Evolutionary conservation across 2,329 filamentous ascomycete species (phyloP).

Genomic region (Fusarium nelsonii): DNA sequence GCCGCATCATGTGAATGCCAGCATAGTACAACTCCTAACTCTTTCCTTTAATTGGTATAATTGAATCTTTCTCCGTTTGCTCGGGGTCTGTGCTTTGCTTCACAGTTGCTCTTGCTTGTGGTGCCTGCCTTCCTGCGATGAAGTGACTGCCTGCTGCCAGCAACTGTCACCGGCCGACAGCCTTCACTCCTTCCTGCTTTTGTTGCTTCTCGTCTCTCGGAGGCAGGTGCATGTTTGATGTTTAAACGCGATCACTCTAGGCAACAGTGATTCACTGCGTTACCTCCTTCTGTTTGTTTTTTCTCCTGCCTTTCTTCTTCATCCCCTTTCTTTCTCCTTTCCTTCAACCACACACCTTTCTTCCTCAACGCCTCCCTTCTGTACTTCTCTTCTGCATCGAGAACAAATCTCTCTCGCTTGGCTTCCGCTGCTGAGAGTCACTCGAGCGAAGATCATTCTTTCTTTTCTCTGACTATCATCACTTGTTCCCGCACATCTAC

Average conservation of each 20-base stretch:
- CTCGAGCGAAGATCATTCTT: background rate
- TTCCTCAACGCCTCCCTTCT: slow-evolving; percentile 11
- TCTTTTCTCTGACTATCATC: background rate
- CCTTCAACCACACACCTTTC: slow-evolving; percentile 13
- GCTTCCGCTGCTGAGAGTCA: background rate
- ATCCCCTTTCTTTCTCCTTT: background rate
- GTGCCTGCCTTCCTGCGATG: background rate
- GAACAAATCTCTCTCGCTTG: background rate
- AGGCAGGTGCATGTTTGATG: slow-evolving; percentile 4
- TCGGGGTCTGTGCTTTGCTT: background rate
- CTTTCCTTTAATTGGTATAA: background rate
- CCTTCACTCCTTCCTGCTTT: slow-evolving; percentile 5
- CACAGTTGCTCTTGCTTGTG: background rate
- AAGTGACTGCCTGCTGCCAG: slow-evolving; percentile 20
- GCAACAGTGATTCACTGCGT: slow-evolving; percentile 14
- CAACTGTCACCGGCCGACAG: slow-evolving; percentile 17
- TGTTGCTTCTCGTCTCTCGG: background rate
- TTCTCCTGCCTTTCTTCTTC: background rate
- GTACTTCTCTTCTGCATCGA: background rate
- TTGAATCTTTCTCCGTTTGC: background rate
- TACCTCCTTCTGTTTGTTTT: background rate
- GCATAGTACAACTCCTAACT: background rate
- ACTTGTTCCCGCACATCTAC: background rate
- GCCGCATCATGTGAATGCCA: background rate
- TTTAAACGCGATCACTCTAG: slow-evolving; percentile 1